Conservation (phyloP, 768 basidiomycete species). For the Clavulina sp. region DNA sequence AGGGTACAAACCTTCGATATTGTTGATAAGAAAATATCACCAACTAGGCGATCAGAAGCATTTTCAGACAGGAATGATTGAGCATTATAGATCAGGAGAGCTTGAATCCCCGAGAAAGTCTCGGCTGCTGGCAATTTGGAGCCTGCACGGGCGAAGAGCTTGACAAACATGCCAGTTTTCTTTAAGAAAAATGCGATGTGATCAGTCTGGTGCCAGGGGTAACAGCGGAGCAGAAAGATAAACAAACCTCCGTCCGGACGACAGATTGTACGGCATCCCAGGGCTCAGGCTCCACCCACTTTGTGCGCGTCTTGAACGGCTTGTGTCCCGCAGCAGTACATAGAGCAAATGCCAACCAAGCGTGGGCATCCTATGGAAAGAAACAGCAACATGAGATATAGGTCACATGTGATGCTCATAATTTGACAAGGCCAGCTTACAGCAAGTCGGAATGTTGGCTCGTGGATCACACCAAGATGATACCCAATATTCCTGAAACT, state of each 20-base stretch:
- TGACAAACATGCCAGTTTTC: not conserved
- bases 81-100: conserved; percentile 15
- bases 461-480: conserved; percentile 23
- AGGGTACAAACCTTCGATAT: conserved; percentile 14
- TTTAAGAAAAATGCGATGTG: not conserved
- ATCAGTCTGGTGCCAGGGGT: not conserved
- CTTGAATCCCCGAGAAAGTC: conserved; percentile 17
- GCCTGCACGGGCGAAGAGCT: not conserved
- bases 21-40: conserved; percentile 18
- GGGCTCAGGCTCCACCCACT: not conserved
- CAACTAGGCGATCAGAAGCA: conserved; percentile 15
- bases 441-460: conserved; percentile 20
- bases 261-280: not conserved
- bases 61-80: conserved; percentile 19
- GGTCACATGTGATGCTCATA: not conserved
- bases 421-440: not conserved
- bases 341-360: conserved; percentile 22
- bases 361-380: conserved; percentile 14
- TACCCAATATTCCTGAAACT: conserved; percentile 19
- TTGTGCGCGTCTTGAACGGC: not conserved
- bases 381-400: not conserved
- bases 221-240: not conserved
- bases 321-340: conserved; percentile 15
- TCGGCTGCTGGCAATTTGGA: not conserved
- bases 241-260: not conserved